A percentile compares a stretch with the other conserved stretches of the same genome.
phyloP scores from a whole-genome alignment of 2,329 filamentous ascomycete species.

The Aphanoascus verrucosus region DNA sequence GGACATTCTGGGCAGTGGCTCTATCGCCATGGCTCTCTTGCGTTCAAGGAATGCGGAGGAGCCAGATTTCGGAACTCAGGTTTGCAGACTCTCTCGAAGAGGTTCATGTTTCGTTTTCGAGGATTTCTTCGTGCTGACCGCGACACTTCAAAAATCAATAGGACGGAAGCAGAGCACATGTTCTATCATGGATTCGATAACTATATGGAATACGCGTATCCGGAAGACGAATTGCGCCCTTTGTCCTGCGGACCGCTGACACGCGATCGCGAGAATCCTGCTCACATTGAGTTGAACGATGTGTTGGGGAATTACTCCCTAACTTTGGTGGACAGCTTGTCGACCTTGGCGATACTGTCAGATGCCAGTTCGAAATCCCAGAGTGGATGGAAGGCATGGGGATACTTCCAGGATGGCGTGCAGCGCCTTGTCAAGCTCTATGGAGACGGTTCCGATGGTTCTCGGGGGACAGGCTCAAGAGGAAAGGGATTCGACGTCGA shows the following conservation, averaged over 20 bases:
- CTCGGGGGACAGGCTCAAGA: constrained; percentile 58
- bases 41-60: constrained; percentile 28
- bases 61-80: constrained; percentile 30
- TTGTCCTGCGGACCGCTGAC: constrained; percentile 74
- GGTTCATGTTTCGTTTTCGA: not conserved
- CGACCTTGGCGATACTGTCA: constrained; percentile 83
- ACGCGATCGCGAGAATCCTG: constrained; percentile 67
- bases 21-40: constrained; percentile 28
- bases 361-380: constrained; percentile 52
- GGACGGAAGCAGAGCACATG: constrained; percentile 51
- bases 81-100: constrained; percentile 14
- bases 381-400: constrained; percentile 51
- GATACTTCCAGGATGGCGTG: constrained; percentile 71
- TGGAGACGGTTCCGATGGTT: constrained; percentile 66
- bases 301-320: constrained; percentile 94
- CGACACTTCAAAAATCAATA: constrained; percentile 13
- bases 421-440: constrained; percentile 67
- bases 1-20: constrained; percentile 25
- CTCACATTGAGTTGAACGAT: constrained; percentile 81
- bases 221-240: constrained; percentile 87
- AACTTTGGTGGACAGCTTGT: constrained; percentile 88
- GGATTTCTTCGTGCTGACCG: not conserved
- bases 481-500: constrained; percentile 83
- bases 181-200: constrained; percentile 96
- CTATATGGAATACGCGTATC: constrained; percentile 89